A percentile compares a stretch with the other conserved stretches of the same genome.
These are phyloP conservation scores for Xylariales sp. DNA, from an alignment of 2,329 filamentous ascomycete genomes.

Conservation along the genomic window DNA sequence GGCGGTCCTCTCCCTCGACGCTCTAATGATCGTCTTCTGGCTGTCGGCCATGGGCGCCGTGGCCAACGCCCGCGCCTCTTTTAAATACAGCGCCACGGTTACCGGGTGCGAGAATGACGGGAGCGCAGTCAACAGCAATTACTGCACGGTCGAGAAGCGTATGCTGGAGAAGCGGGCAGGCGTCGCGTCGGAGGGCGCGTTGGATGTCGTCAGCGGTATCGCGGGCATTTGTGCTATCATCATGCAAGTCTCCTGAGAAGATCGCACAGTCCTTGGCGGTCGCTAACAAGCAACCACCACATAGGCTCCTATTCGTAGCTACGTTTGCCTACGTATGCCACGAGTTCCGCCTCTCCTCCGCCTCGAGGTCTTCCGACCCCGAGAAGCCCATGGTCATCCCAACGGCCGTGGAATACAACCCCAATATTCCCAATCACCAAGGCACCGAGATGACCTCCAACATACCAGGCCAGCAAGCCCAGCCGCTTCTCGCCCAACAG, in stretches of 20 bases:
- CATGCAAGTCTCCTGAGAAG: constrained; percentile 12
- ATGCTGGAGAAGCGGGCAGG: constrained; percentile 27
- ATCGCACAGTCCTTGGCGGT: background rate
- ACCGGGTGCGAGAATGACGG: constrained; percentile 31
- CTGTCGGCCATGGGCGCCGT: constrained; percentile 36
- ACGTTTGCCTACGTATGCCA: constrained; percentile 28
- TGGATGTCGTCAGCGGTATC: constrained; percentile 32
- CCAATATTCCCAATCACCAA: background rate
- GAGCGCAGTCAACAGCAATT: constrained; percentile 33
- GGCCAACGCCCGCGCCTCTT: constrained; percentile 34
- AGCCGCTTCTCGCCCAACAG: constrained; percentile 17
- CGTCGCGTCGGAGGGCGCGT: constrained; percentile 31
- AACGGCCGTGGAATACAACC: background rate
- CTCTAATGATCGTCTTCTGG: constrained; percentile 42
- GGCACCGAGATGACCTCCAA: constrained; percentile 8
- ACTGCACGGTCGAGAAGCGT: constrained; percentile 28
- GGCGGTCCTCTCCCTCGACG: constrained; percentile 39
- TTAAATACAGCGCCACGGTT: constrained; percentile 25
- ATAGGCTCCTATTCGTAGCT: constrained; percentile 22
- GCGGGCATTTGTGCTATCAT: constrained; percentile 39
- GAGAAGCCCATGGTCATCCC: constrained; percentile 17
- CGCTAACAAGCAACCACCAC: background rate
- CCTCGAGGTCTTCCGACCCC: constrained; percentile 14
- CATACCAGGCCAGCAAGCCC: constrained; percentile 13
- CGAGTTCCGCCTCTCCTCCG: constrained; percentile 24